A percentile compares a stretch with the other conserved stretches of the same genome.
phyloP scores from a whole-genome alignment of 2,329 filamentous ascomycete genomes.

The Xylariaceae sp. region DNA sequence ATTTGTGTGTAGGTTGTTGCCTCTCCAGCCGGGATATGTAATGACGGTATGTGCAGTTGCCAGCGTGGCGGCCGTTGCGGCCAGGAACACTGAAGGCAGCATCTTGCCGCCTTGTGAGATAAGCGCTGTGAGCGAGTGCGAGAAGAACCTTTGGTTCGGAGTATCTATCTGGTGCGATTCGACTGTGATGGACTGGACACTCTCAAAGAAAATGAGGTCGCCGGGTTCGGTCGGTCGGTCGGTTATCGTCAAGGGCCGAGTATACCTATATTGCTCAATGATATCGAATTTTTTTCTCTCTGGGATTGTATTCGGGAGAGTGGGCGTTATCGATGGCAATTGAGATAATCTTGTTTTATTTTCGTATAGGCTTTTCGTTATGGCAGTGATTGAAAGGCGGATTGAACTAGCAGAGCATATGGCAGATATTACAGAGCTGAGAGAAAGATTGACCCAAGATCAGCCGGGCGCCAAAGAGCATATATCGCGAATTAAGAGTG shows the following conservation, averaged over 20 bases:
- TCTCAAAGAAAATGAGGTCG: too few species aligned
- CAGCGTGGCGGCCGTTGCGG: constrained; percentile 43
- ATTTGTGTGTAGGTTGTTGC: constrained; percentile 78
- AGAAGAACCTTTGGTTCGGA: neutral
- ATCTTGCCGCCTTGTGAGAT: constrained; percentile 31
- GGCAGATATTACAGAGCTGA: constrained; percentile 1
- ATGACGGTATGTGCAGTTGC: constrained; percentile 72
- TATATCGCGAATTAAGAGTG: constrained; percentile 18
- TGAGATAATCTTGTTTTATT: neutral
- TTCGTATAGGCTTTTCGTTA: neutral
- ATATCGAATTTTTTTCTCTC: neutral
- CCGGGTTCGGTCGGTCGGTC: neutral
- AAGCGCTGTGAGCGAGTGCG: neutral
- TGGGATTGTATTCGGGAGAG: neutral
- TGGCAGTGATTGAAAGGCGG: neutral
- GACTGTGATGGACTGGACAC: neutral
- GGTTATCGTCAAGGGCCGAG: neutral
- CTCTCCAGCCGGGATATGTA: constrained; percentile 80
- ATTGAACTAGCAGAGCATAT: neutral
- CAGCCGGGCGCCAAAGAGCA: constrained; percentile 16
- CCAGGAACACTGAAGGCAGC: constrained; percentile 41
- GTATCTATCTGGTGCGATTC: neutral
- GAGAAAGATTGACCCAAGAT: constrained; percentile 9
- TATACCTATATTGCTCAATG: neutral
- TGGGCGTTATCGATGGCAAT: neutral